Evolutionary conservation across 2,329 filamentous ascomycete species (phyloP).

Genomic region (Fusarium denticulatum): DNA sequence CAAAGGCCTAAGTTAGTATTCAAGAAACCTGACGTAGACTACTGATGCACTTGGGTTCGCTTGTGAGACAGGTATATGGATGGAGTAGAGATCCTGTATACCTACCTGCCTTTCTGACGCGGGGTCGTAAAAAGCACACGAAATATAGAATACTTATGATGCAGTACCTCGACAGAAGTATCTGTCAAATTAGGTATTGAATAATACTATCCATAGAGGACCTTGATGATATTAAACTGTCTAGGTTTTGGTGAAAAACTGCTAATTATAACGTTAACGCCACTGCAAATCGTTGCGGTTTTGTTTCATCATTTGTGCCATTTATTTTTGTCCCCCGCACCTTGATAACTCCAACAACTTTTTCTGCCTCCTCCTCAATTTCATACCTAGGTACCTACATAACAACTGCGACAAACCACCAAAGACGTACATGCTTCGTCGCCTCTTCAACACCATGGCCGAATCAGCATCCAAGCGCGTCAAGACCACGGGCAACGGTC

Average conservation of each 20-base stretch:
- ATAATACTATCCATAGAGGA: background rate
- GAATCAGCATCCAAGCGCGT: conserved; percentile 82
- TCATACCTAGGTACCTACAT: background rate
- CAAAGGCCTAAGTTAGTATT: background rate
- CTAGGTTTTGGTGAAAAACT: background rate
- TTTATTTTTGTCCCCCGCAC: conserved; percentile 15
- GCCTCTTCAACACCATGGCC: conserved; percentile 54
- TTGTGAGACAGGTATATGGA: background rate
- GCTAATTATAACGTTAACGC: background rate
- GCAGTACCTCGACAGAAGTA: background rate
- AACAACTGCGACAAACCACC: background rate
- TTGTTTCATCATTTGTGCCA: background rate
- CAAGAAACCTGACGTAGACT: background rate
- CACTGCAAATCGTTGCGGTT: background rate
- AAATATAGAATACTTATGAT: background rate
- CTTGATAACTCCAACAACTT: conserved; percentile 8
- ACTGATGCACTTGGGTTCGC: background rate
- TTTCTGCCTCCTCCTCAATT: background rate
- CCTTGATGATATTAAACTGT: background rate
- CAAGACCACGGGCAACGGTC: conserved; percentile 71
- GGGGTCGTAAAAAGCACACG: background rate
- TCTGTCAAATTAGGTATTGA: background rate
- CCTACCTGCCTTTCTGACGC: too few relatives aligned
- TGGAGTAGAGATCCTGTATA: background rate
- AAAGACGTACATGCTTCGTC: conserved; percentile 45